Percentiles rank a stretch among this genome's conserved stretches.
Conservation (phyloP, 345 rosid species). For the Eucalyptus caleyi region DNA sequence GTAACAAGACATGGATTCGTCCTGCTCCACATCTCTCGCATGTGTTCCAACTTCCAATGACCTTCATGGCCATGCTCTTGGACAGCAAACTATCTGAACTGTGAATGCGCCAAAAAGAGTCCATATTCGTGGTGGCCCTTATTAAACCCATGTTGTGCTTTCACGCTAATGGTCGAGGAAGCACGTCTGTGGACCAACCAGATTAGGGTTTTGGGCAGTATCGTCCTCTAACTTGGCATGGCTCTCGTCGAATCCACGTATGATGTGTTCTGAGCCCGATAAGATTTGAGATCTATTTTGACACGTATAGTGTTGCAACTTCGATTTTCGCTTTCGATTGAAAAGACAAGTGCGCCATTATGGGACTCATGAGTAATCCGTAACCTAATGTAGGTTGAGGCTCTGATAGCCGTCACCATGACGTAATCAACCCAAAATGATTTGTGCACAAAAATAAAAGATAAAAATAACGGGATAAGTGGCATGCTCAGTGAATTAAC, state of each 20-base stretch:
- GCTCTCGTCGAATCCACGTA: neutral
- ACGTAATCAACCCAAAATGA: neutral
- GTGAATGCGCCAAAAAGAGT: neutral
- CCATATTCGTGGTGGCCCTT: neutral
- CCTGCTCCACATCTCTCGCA: neutral
- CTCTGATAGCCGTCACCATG: neutral
- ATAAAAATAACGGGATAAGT: neutral
- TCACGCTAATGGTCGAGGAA: neutral
- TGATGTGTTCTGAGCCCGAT: neutral
- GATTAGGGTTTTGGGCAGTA: neutral
- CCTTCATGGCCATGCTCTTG: neutral
- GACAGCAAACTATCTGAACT: neutral
- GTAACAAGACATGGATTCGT: conserved; percentile 27
- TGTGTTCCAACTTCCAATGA: neutral
- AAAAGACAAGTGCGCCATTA: neutral
- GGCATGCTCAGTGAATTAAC: neutral
- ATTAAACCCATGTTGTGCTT: neutral
- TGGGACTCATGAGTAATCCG: neutral
- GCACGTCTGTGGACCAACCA: neutral
- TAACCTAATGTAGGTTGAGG: neutral
- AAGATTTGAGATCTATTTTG: neutral
- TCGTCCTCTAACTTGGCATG: neutral
- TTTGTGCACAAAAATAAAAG: neutral
- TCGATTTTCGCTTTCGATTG: neutral
- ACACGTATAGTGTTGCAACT: neutral